A percentile compares a stretch with the other conserved stretches of the same genome.
phyloP scores from a whole-genome alignment of 176 grass and related monocot species.

The Carex scoparia region DNA sequence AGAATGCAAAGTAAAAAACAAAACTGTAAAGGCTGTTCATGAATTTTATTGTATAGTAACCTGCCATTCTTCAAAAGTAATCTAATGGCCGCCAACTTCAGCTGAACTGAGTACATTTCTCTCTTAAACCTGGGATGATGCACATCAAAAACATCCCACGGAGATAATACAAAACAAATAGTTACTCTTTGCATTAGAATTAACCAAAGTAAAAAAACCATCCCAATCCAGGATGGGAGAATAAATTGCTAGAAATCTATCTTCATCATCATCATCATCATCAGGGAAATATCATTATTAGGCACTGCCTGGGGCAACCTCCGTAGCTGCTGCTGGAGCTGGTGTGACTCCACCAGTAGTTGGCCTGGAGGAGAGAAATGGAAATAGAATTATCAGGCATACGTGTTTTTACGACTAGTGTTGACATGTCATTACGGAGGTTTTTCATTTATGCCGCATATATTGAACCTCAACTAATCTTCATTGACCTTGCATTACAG shows the following conservation, averaged over 20 bases:
- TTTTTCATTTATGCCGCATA: neutral
- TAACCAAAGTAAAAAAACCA: slow-evolving; percentile 20
- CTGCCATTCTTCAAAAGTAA: slow-evolving; percentile 23
- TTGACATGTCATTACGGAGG: neutral
- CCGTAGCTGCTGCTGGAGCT: slow-evolving; percentile 28
- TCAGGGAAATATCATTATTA: slow-evolving; percentile 33
- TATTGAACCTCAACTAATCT: no score
- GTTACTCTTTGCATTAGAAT: slow-evolving; percentile 25
- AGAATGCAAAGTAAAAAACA: neutral
- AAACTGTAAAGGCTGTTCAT: slow-evolving; percentile 14
- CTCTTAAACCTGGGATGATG: slow-evolving; percentile 33
- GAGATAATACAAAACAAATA: slow-evolving; percentile 42
- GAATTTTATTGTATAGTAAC: slow-evolving; percentile 52
- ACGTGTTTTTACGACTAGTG: neutral
- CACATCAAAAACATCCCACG: slow-evolving; percentile 39
- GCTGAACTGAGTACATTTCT: slow-evolving; percentile 72
- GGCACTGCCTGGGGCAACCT: slow-evolving; percentile 32
- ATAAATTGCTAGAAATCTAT: slow-evolving; percentile 25
- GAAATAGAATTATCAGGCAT: slow-evolving; percentile 9
- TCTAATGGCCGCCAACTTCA: slow-evolving; percentile 33
- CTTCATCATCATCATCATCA: slow-evolving; percentile 12
- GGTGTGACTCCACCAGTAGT: slow-evolving; percentile 81
- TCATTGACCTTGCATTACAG: no score
- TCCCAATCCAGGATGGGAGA: slow-evolving; percentile 23
- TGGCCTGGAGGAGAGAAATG: slow-evolving; percentile 38